These are phyloP conservation scores for Oryza meyeriana DNA, from an alignment of 176 grass and related monocot species.

Conservation along the genomic window DNA sequence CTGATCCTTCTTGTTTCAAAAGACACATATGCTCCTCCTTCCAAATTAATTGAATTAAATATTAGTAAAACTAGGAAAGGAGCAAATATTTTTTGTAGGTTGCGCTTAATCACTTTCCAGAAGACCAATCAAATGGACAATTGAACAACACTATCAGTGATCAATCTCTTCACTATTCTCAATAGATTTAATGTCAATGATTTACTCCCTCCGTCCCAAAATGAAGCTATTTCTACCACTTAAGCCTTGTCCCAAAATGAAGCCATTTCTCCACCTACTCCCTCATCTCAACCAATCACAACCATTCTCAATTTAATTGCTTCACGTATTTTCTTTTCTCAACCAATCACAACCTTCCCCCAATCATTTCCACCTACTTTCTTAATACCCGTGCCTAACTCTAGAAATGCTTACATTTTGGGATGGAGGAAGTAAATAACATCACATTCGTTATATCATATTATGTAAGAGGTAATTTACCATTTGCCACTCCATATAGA, in stretches of 20 bases:
- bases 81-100: not conserved
- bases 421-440: too few species aligned
- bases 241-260: too few species aligned
- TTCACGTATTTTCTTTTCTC: too few species aligned
- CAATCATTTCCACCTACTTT: too few species aligned
- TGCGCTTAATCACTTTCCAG: constrained; percentile 5
- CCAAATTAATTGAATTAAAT: constrained; percentile 9
- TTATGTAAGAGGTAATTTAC: not conserved
- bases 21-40: not conserved
- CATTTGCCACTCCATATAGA: not conserved
- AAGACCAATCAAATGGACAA: constrained; percentile 4
- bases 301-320: too few species aligned
- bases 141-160: constrained; percentile 3
- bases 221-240: too few species aligned
- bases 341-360: too few species aligned
- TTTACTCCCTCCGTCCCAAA: too few species aligned
- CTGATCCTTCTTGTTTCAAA: not conserved
- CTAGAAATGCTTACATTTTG: too few species aligned
- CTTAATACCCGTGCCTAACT: too few species aligned
- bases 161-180: not conserved
- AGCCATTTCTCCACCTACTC: too few species aligned
- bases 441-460: not conserved
- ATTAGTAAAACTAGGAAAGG: not conserved
- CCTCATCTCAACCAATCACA: too few species aligned
- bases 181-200: not conserved